Evolutionary conservation across 1,284 basidiomycete species (phyloP).

Genomic region (Vanrija humicola): DNA sequence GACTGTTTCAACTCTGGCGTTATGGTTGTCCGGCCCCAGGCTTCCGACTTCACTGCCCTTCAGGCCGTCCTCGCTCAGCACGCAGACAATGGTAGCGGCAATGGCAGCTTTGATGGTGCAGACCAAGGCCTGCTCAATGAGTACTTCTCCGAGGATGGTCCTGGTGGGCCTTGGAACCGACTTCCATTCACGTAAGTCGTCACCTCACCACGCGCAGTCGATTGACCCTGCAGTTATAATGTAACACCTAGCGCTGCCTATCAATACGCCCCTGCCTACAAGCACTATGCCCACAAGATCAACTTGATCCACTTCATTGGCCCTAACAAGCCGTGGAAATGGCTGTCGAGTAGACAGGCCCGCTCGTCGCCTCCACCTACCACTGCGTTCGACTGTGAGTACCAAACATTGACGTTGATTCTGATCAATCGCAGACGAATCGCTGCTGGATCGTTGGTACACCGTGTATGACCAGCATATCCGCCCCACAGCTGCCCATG

Average conservation of each 20-base stretch:
- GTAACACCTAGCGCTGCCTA: slow-evolving; percentile 97
- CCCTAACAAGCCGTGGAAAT: slow-evolving; percentile 85
- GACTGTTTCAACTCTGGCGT: slow-evolving; percentile 98
- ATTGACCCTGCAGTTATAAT: slow-evolving; percentile 61
- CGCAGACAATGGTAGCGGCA: slow-evolving; percentile 31
- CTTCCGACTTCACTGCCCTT: slow-evolving; percentile 75
- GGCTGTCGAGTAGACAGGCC: slow-evolving; percentile 60
- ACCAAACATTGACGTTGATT: background rate
- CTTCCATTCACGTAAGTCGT: slow-evolving; percentile 71
- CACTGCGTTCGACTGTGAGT: slow-evolving; percentile 44
- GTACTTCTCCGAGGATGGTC: slow-evolving; percentile 60
- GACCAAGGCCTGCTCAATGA: slow-evolving; percentile 96
- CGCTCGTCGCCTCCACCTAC: slow-evolving; percentile 47
- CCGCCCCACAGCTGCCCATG: slow-evolving; percentile 52
- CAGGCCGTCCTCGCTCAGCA: slow-evolving; percentile 40
- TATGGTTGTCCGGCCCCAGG: slow-evolving; percentile 76
- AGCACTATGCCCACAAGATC: slow-evolving; percentile 83
- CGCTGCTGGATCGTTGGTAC: slow-evolving; percentile 85
- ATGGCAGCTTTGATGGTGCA: slow-evolving; percentile 93
- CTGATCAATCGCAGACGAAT: slow-evolving; percentile 34
- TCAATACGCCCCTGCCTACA: slow-evolving; percentile 95
- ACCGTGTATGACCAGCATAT: slow-evolving; percentile 83
- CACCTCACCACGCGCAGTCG: background rate
- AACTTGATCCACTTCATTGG: slow-evolving; percentile 93
- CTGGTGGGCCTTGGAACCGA: slow-evolving; percentile 79